Base-by-base conservation (phyloP, 352 stramenopile genomes). In the Pythium rhizo-oryzae region DNA sequence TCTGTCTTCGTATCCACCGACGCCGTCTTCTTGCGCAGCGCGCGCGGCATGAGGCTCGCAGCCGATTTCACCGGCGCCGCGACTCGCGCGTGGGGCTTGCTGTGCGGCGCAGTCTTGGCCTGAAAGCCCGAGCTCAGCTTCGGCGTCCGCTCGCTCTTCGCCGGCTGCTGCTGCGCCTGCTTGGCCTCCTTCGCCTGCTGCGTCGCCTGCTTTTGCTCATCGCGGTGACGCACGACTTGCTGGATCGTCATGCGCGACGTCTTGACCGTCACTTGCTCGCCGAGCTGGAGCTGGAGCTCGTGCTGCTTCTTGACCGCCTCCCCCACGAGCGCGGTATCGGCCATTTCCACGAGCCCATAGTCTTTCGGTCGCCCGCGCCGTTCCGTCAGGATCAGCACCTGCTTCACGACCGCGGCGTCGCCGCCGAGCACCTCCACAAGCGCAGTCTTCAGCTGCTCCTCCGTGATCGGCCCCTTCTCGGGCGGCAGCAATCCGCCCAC, bases 321-420 rank as follows among this genome's bases (percentile, higher is more conserved):
- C 0, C 65, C 30, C 7, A 71, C 67, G n/a, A 83, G 71, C 2
- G 72, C 70, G 16, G 60, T 16, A 24, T 86, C 67, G 0, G 67
- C 65, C 5, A 90, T 43, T 55, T 89, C 70, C n/a, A 92, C 77
- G 3, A 92, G 77, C 1, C 72, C 84, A 44, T 90, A 90, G 53
- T 90, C 82, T 57, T 92, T 92, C 7, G 80, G 71, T n/a, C 79
- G 81, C 0, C 80, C 80, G 24, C 78, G 74, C n/a, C 78, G 79
- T 56, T 89, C 84, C 11, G 77, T 84, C 50, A 90, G 62, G 37
- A 90, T 87, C 12, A 75, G 78, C 43, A 84, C 76, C 19, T 76
- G 77, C 39, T 70, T 80, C 18, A 90, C 71, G 1, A 74, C 61
- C 2, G 41, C 61, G 3, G 41, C 13, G 41, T 69, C 78, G 16